These are phyloP conservation scores for Mortierella sp. DNA, from an alignment of 371 early-diverging fungal species.

Conservation along the genomic window DNA sequence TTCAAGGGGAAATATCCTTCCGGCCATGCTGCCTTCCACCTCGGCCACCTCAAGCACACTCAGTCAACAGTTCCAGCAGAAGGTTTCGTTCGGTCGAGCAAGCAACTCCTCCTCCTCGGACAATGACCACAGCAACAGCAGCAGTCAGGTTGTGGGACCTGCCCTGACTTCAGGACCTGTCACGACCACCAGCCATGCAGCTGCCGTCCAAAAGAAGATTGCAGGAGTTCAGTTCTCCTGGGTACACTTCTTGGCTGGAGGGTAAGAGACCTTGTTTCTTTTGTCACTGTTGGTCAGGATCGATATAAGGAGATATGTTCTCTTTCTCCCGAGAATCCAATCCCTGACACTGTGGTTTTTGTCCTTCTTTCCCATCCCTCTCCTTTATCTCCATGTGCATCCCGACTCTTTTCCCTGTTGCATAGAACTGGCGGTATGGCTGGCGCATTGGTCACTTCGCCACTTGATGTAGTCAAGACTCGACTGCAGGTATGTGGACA, in stretches of 20 bases:
- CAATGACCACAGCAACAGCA: conserved; percentile 5
- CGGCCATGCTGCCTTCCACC: conserved; percentile 46
- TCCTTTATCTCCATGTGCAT: too few relatives aligned
- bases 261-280: conserved; percentile 55
- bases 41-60: conserved; percentile 39
- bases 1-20: conserved; percentile 43
- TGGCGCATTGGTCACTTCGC: conserved; percentile 89
- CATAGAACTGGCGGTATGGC: conserved; percentile 74
- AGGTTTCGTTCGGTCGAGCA: conserved; percentile 15
- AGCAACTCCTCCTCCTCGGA: conserved; percentile 12
- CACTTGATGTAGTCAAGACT: conserved; percentile 92
- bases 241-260: conserved; percentile 86
- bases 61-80: conserved; percentile 31
- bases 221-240: conserved; percentile 56
- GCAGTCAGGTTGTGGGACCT: background rate
- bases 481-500: conserved; percentile 76
- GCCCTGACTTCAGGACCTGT: conserved; percentile 3
- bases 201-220: conserved; percentile 17
- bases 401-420: too few relatives aligned
- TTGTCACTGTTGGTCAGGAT: background rate
- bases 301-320: too few relatives aligned
- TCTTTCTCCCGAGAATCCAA: too few relatives aligned
- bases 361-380: background rate
- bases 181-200: background rate
- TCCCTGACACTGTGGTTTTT: conserved; percentile 2